Conservation (phyloP, 306 rosid species). For the Sechiopsis laciniata region DNA sequence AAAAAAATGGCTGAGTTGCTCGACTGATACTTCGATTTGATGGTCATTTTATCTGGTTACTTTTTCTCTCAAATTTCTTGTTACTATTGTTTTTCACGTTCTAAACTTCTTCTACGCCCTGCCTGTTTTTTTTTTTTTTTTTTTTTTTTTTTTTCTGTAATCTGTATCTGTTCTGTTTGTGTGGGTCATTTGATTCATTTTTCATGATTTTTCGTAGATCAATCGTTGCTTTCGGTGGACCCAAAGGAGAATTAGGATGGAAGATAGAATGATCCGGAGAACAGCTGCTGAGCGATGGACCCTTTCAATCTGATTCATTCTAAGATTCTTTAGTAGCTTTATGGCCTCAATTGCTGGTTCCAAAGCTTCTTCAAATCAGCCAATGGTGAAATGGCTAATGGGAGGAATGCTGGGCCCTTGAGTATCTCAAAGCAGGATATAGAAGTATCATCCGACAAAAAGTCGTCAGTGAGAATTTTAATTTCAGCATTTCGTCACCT, state of each 20-base stretch:
- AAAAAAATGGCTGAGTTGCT: conserved; percentile 16
- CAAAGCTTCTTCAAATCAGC: conserved; percentile 45
- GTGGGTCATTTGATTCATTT: background rate
- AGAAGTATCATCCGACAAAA: conserved; percentile 43
- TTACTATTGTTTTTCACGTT: conserved; percentile 5
- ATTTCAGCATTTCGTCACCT: conserved; percentile 46
- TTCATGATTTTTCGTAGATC: conserved; percentile 7
- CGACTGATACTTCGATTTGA: conserved; percentile 25
- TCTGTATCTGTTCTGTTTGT: conserved; percentile 2
- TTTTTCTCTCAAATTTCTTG: background rate
- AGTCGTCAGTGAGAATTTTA: conserved; percentile 38
- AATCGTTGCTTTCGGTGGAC: conserved; percentile 12
- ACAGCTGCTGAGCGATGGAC: conserved; percentile 33
- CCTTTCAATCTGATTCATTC: conserved; percentile 35
- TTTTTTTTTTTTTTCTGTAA: no score
- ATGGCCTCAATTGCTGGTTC: conserved; percentile 70
- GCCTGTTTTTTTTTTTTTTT: no score
- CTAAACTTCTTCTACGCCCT: background rate
- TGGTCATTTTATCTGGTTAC: conserved; percentile 20
- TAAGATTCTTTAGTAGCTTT: conserved; percentile 26
- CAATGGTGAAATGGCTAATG: conserved; percentile 41
- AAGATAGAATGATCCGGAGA: conserved; percentile 1
- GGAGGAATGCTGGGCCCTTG: conserved; percentile 38
- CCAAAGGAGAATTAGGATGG: conserved; percentile 6
- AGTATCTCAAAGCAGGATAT: conserved; percentile 38